Base-by-base conservation (phyloP, 2,329 filamentous ascomycete genomes). In the Verticillium nubilum region DNA sequence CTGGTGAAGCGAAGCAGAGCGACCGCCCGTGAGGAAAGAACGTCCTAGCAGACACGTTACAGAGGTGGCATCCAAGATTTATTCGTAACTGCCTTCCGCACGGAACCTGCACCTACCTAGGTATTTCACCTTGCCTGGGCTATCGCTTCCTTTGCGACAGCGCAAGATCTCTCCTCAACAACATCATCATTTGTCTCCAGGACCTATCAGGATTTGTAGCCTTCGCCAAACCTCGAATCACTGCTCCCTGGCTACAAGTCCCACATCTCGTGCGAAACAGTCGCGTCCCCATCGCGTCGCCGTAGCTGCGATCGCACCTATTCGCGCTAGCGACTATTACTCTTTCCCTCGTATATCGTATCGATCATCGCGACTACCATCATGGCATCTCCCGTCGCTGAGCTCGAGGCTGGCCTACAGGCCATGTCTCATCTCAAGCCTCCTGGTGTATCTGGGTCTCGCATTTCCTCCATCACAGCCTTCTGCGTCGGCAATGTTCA, bases 401-500 rank as follows among this genome's bases (percentile, higher is more conserved):
- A 98, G 75, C 81, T 99, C 78, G 94, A 96, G 78, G 83, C 87
- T 70, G 89, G 90, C 76, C 86, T 99, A 72, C 91, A 95, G 80
- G 93, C 90, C 71, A 93, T 99, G 87, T 89, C 94, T 70, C 83
- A 84, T 66, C 82, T 97, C 71, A 98, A 97, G 78, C 89, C 95
- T 52, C 95, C 95, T 58, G 95, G 95, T 72, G 92, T 97, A 61
- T 96, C 93, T 63, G 93, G 92, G 67, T 92, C 91, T 66, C 94
- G 95, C 77, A 97, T 99, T 75, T 86, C 85, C 68, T 86, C 87
- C 72, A 86, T 99, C 76, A 98, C 94, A 23, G 81, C 86, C 29
- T 86, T 98, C 52, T 97, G 94, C 78, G 89, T 92, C 63, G 86
- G 86, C 70, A 96, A 96, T 73, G 88, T 96, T 68, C 89, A 96